Conservation (phyloP, 2,329 filamentous ascomycete species). For the Fusarium clavum region DNA sequence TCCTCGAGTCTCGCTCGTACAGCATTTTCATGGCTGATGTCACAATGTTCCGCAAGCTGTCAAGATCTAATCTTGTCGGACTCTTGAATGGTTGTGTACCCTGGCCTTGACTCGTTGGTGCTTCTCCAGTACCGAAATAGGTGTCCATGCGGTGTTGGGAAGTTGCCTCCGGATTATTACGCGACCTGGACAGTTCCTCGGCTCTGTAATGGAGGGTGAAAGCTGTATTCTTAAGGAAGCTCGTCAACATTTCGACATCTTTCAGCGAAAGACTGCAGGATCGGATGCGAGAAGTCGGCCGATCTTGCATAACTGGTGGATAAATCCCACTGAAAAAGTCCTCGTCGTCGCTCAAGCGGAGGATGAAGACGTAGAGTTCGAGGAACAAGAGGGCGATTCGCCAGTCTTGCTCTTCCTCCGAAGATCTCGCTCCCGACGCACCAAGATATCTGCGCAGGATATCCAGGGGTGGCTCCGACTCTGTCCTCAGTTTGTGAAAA, state of each 20-base stretch:
- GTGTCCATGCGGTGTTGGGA: conserved; percentile 46
- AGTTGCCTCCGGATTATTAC: conserved; percentile 35
- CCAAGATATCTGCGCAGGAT: conserved; percentile 50
- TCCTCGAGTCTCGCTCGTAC: conserved; percentile 91
- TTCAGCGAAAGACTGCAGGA: conserved; percentile 75
- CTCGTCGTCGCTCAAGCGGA: conserved; percentile 95
- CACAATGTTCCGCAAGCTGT: conserved; percentile 82
- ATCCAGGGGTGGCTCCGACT: conserved; percentile 47
- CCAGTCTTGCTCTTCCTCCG: conserved; percentile 73
- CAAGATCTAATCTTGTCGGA: conserved; percentile 68
- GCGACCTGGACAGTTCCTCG: conserved; percentile 64
- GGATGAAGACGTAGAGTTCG: conserved; percentile 91
- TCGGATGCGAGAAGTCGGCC: conserved; percentile 62
- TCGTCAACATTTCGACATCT: conserved; percentile 79
- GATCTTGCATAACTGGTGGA: conserved; percentile 53
- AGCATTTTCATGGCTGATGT: conserved; percentile 86
- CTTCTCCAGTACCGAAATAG: conserved; percentile 43
- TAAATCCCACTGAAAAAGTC: conserved; percentile 81
- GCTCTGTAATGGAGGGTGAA: conserved; percentile 91
- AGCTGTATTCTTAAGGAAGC: conserved; percentile 89
- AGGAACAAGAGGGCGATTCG: conserved; percentile 89
- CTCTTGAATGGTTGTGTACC: not conserved
- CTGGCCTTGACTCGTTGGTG: not conserved
- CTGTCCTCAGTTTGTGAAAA: conserved; percentile 48
- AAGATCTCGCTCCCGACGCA: conserved; percentile 45